phyloP scores from a whole-genome alignment of 345 rosid genomes.

The Crucihimalaya himalaica region DNA sequence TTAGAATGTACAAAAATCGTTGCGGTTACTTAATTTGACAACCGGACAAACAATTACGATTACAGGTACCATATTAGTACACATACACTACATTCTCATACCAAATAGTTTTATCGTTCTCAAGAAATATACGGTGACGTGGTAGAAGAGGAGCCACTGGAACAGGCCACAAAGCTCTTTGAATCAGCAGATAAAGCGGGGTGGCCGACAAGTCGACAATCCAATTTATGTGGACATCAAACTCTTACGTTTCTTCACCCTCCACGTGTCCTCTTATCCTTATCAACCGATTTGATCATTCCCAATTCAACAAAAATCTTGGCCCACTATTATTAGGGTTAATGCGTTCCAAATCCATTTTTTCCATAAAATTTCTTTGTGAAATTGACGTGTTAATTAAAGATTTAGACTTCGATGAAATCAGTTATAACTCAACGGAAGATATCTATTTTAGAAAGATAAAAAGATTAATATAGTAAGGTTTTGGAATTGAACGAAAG shows the following conservation, averaged over 20 bases:
- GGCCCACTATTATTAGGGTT: conserved; percentile 12
- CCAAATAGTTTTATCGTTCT: conserved; percentile 22
- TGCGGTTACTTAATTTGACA: conserved; percentile 4
- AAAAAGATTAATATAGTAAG: background rate
- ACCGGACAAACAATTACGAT: conserved; percentile 19
- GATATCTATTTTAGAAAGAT: background rate
- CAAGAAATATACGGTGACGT: conserved; percentile 24
- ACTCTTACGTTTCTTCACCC: conserved; percentile 20
- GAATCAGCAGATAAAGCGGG: conserved; percentile 53
- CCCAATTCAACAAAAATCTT: background rate
- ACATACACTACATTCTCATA: conserved; percentile 19
- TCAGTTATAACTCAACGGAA: background rate
- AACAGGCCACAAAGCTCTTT: conserved; percentile 16
- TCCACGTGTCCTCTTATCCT: conserved; percentile 52
- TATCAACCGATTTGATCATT: conserved; percentile 34
- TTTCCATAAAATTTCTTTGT: background rate
- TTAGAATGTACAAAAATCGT: background rate
- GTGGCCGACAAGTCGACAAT: conserved; percentile 87
- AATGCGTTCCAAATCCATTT: background rate
- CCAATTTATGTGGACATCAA: conserved; percentile 58
- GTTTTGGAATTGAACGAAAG: conserved; percentile 9
- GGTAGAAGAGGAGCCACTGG: conserved; percentile 29
- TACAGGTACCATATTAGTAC: conserved; percentile 31
- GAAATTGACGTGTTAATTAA: background rate
- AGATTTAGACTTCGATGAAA: background rate